These are phyloP conservation scores for Fistulifera pelliculosa DNA, from an alignment of 108 stramenopile species.

Conservation along the genomic window DNA sequence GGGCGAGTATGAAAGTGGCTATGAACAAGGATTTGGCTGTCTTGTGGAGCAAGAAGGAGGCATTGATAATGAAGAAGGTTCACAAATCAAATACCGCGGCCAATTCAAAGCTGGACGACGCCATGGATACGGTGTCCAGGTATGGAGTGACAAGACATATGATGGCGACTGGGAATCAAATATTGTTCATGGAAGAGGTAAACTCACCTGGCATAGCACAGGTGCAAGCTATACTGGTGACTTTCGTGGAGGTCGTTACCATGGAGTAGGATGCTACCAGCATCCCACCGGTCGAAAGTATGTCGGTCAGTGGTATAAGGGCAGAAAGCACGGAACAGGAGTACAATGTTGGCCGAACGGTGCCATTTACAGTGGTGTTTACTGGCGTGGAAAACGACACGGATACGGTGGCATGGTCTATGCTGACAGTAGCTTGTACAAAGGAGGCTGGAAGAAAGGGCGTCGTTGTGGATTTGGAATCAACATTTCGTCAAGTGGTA, in stretches of 20 bases:
- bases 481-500: slow-evolving; percentile 5
- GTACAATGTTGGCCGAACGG: slow-evolving; percentile 25
- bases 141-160: slow-evolving; percentile 31
- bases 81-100: slow-evolving; percentile 27
- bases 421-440: slow-evolving; percentile 30
- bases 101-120: slow-evolving; percentile 25
- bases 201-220: slow-evolving; percentile 31
- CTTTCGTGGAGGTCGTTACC: slow-evolving; percentile 29
- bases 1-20: slow-evolving; percentile 36
- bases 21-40: slow-evolving; percentile 40
- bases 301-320: slow-evolving; percentile 30
- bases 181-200: slow-evolving; percentile 31
- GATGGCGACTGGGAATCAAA: slow-evolving; percentile 35
- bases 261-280: slow-evolving; percentile 31
- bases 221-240: slow-evolving; percentile 34
- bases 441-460: slow-evolving; percentile 30
- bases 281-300: slow-evolving; percentile 28
- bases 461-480: slow-evolving; percentile 29
- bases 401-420: slow-evolving; percentile 40
- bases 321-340: slow-evolving; percentile 28
- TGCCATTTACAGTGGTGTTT: slow-evolving; percentile 31
- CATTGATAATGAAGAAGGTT: neutral
- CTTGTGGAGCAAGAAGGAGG: slow-evolving; percentile 29
- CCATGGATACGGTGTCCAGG: slow-evolving; percentile 37
- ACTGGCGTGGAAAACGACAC: slow-evolving; percentile 27